A percentile compares a stretch with the other conserved stretches of the same genome.
Conservation (phyloP, 208 protist genomes). For the Wallacemonas sp. region DNA sequence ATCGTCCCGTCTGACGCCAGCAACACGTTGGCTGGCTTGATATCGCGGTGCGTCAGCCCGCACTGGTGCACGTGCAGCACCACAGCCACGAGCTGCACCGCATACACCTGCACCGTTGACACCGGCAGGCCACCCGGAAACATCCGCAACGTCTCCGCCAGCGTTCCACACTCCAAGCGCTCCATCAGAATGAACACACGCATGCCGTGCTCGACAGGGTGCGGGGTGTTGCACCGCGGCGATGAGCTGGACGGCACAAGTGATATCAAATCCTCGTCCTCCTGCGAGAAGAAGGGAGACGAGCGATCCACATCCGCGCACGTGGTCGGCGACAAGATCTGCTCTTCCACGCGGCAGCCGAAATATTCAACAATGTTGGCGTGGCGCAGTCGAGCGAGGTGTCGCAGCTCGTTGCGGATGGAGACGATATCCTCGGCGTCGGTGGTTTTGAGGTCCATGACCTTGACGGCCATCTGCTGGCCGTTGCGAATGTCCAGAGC, state of each 20-base stretch:
- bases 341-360: constrained; percentile 27
- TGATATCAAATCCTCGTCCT: constrained; percentile 9
- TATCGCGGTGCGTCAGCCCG: constrained; percentile 68
- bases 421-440: constrained; percentile 21
- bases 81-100: constrained; percentile 30
- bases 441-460: constrained; percentile 26
- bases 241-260: background rate
- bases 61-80: constrained; percentile 47
- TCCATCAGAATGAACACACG: constrained; percentile 41
- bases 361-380: constrained; percentile 41
- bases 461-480: constrained; percentile 42
- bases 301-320: background rate
- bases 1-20: constrained; percentile 42
- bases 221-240: background rate
- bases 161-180: constrained; percentile 31
- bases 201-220: background rate
- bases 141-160: constrained; percentile 17
- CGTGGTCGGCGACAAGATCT: background rate
- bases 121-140: constrained; percentile 35
- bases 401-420: constrained; percentile 35
- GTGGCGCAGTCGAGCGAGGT: constrained; percentile 31
- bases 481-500: constrained; percentile 29
- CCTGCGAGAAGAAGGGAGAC: background rate
- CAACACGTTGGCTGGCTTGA: constrained; percentile 85
- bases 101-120: constrained; percentile 25